Evolutionary conservation across 2,329 filamentous ascomycete species (phyloP).

Genomic region (Uncinocarpus reesii): DNA sequence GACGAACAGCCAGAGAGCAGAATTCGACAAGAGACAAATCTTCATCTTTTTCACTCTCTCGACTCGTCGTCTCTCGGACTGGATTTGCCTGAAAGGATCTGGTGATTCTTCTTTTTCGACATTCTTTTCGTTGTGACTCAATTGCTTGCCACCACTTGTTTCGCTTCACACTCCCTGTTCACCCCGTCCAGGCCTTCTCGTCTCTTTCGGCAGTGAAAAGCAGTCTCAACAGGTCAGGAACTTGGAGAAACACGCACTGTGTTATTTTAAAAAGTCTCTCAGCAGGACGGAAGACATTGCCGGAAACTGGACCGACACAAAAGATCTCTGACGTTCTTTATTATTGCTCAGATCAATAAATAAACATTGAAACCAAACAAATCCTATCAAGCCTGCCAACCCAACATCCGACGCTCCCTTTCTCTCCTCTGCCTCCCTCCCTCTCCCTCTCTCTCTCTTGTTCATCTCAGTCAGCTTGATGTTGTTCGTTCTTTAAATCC

Average conservation of each 20-base stretch:
- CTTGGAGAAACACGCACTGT: neutral
- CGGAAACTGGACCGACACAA: neutral
- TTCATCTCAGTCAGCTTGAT: constrained; percentile 4
- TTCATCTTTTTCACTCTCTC: neutral
- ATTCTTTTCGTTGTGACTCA: constrained; percentile 5
- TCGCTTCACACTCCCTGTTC: neutral
- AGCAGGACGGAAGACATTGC: neutral
- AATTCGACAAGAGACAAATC: neutral
- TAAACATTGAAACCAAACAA: constrained; percentile 6
- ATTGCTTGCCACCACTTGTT: constrained; percentile 1
- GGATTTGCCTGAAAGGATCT: neutral
- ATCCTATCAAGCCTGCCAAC: constrained; percentile 1
- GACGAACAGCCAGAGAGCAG: neutral
- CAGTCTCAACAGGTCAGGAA: neutral
- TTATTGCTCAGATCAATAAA: constrained; percentile 4
- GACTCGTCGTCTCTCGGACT: neutral
- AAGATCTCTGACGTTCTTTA: neutral
- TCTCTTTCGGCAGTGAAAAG: neutral
- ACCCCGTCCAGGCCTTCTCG: neutral
- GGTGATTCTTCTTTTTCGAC: neutral
- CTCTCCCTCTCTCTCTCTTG: neutral
- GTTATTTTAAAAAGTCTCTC: neutral
- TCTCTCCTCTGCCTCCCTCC: neutral
- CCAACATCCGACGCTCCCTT: neutral
- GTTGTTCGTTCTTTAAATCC: constrained; percentile 9